Base-by-base conservation (phyloP, 371 early-diverging fungal species). In the Circinella minor region DNA sequence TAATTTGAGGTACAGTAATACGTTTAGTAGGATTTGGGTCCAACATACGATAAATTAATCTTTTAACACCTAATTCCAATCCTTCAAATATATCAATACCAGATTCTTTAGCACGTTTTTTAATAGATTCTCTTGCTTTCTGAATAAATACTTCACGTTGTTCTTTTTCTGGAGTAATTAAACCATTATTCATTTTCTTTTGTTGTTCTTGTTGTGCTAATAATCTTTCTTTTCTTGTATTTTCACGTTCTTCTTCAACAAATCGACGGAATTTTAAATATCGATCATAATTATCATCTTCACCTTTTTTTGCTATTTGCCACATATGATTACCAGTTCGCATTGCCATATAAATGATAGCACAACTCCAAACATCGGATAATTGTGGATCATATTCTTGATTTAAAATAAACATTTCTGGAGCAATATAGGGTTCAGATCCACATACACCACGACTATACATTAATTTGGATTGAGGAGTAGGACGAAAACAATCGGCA, bases 1-100 rank as follows among this genome's bases (percentile, higher is more conserved):
- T 37, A 4, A 90, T 71, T n/a, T 51, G 60, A 86, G 66, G 54
- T 36, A 86, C 78, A 8, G 80, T 54, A 49, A 89, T 82, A 48
- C 96, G 89, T 36, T 86, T 88, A 34, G 81, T 80, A 2, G 91
- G 88, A 68, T 94, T 89, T 8, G 96, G 95, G 59, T 96, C 92
- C 39, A 98, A 80, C 77, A 98, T 95, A n/a, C 82, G 75, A 74
- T 93, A 92, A 72, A 93, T 73, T 9, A 87, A 68, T 4, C 76
- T 74, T 59, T 80, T 83, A 4, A 84, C 77, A 20, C 75, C 79
- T 27, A 77, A 72, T 55, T 85, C 84, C 34, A 87, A 71, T 4
- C 81, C 79, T 48, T 85, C 86, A 18, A 87, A 55, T 9, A 79
- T 72, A 67, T 84, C 83, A 27, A 77, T 75, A 27, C 77, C 70